Percentiles rank a stretch among this genome's conserved stretches.
These are phyloP conservation scores for Stemphylium vesicarium DNA, from an alignment of 2,329 filamentous ascomycete genomes.

Conservation along the genomic window DNA sequence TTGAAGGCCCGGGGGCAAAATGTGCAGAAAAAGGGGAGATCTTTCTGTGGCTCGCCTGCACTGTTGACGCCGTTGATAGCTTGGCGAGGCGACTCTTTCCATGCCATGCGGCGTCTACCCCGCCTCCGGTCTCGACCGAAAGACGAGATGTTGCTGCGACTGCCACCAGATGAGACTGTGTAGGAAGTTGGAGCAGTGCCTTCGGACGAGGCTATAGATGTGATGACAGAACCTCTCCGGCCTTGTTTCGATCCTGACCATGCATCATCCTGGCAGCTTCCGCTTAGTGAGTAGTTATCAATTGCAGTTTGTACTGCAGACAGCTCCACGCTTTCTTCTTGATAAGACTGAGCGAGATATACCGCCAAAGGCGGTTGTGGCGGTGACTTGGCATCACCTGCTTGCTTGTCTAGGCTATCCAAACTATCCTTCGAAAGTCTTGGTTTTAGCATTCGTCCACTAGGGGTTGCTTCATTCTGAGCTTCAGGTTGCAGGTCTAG, in stretches of 20 bases:
- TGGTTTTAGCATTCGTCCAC: slow-evolving; percentile 19
- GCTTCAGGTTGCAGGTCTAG: slow-evolving; percentile 13
- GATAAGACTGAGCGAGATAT: slow-evolving; percentile 45
- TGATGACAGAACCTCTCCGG: slow-evolving; percentile 37
- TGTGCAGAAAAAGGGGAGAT: slow-evolving; percentile 47
- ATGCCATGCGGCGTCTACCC: slow-evolving; percentile 44
- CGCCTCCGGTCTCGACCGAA: slow-evolving; percentile 44
- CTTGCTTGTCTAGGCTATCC: slow-evolving; percentile 35
- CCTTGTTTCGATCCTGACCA: slow-evolving; percentile 33
- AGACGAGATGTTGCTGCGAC: slow-evolving; percentile 43
- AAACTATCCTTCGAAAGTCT: slow-evolving; percentile 42
- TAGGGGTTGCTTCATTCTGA: slow-evolving; percentile 9
- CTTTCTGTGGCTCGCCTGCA: slow-evolving; percentile 36
- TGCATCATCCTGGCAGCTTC: slow-evolving; percentile 28
- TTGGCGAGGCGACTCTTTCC: slow-evolving; percentile 40
- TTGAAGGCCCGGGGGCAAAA: slow-evolving; percentile 47
- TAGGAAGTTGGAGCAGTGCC: slow-evolving; percentile 42
- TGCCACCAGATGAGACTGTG: slow-evolving; percentile 40
- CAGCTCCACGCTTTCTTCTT: slow-evolving; percentile 39
- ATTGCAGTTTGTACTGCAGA: slow-evolving; percentile 42
- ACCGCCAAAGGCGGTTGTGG: slow-evolving; percentile 43
- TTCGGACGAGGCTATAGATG: slow-evolving; percentile 41
- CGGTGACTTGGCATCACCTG: slow-evolving; percentile 27
- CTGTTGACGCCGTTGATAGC: slow-evolving; percentile 41
- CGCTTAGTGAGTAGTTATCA: slow-evolving; percentile 28